phyloP scores from a whole-genome alignment of 768 basidiomycete species.

The Rhodosporidiobolus odoratus region DNA sequence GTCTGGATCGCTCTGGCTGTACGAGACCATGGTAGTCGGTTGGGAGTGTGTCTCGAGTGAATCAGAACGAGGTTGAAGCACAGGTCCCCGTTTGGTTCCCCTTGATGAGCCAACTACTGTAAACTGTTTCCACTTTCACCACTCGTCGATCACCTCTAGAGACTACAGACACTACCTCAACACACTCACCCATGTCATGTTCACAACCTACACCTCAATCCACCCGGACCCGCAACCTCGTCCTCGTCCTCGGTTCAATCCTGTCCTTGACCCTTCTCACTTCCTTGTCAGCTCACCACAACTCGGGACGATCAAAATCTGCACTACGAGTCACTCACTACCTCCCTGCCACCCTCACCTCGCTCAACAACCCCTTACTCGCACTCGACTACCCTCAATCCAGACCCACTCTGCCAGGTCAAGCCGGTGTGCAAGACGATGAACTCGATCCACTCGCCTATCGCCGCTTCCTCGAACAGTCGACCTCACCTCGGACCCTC shows the following conservation, averaged over 20 bases:
- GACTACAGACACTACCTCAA: too few relatives aligned
- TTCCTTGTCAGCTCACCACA: constrained; percentile 1
- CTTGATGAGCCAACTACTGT: too few relatives aligned
- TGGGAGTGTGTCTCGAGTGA: too few relatives aligned
- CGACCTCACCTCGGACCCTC: neutral
- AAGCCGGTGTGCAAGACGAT: neutral
- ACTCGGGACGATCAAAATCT: neutral
- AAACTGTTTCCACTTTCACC: too few relatives aligned
- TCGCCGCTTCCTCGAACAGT: constrained; percentile 1
- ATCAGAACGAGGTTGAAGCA: too few relatives aligned
- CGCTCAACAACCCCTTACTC: neutral
- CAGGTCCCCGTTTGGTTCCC: too few relatives aligned
- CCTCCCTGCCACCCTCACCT: neutral
- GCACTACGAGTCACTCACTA: neutral
- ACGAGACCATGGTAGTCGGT: too few relatives aligned
- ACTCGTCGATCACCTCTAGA: too few relatives aligned
- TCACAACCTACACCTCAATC: neutral
- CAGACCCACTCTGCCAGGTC: neutral
- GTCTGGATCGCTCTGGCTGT: too few relatives aligned
- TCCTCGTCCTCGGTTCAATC: neutral
- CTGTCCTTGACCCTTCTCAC: neutral
- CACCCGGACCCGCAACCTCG: neutral
- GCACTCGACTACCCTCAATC: neutral
- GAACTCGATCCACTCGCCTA: constrained; percentile 5
- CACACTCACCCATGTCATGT: neutral